A percentile compares a stretch with the other conserved stretches of the same genome.
phyloP scores from a whole-genome alignment of 2,329 filamentous ascomycete genomes.

The Magnaporthiopsis poae region DNA sequence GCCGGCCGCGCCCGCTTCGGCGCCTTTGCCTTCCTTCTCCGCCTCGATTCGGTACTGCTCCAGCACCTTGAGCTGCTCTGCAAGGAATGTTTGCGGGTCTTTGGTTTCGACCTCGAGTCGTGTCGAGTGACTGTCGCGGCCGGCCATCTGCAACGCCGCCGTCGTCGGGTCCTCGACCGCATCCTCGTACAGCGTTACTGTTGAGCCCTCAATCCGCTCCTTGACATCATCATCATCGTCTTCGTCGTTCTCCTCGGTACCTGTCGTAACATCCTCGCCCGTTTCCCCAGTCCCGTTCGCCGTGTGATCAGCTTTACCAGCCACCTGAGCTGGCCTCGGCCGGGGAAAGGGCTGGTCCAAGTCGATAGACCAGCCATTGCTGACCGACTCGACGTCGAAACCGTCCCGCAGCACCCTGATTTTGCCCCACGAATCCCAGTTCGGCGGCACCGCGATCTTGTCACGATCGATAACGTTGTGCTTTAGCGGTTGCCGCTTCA shows the following conservation, averaged over 20 bases:
- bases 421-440: constrained; percentile 98
- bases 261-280: background rate
- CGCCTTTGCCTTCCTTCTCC: constrained; percentile 15
- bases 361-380: constrained; percentile 75
- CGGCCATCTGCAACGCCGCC: constrained; percentile 47
- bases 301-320: background rate
- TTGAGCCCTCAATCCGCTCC: constrained; percentile 40
- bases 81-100: constrained; percentile 69
- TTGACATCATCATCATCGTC: constrained; percentile 18
- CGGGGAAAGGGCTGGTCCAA: constrained; percentile 50
- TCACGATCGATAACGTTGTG: constrained; percentile 89
- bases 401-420: constrained; percentile 83
- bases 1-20: background rate
- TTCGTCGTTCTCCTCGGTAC: constrained; percentile 15
- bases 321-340: background rate
- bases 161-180: constrained; percentile 67
- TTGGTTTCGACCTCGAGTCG: constrained; percentile 55
- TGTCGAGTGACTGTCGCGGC: constrained; percentile 34
- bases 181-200: constrained; percentile 66
- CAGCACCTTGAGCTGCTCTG: constrained; percentile 63
- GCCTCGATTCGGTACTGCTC: constrained; percentile 49
- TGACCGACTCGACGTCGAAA: constrained; percentile 82
- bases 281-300: background rate
- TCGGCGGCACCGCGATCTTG: constrained; percentile 86
- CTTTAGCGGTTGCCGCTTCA: constrained; percentile 69